Base-by-base conservation (phyloP, 2,329 filamentous ascomycete genomes). In the Colletotrichum scovillei region DNA sequence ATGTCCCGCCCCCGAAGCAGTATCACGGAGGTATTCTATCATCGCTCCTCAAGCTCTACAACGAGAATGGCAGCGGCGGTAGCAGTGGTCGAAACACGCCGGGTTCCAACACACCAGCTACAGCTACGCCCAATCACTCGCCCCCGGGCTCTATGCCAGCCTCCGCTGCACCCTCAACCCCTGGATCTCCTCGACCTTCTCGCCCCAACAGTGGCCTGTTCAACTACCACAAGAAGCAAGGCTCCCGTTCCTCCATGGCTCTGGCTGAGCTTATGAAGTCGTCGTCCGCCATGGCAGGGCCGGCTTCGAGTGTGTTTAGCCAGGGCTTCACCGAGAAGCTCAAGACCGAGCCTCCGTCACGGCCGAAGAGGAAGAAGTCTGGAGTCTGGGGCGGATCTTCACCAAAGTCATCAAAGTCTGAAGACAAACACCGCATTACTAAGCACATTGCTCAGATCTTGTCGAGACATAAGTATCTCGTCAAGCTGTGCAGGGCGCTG, bases 401-500 rank as follows among this genome's bases (percentile, higher is more conserved):
- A 55, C 64, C 66, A 26, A 68, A 59, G 26, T 28, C 69, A 2
- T 42, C 53, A 24, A 75, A 73, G 63, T 14, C 71, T 12, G 74
- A 75, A 8, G 82, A 84, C 26, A 78, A 83, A 73, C 77, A 79
- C 26, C 78, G 84, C 28, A 90, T 91, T 76, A 90, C 88, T 0
- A 83, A 88, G 11, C 89, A 91, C 76, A 92, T 92, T 73, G 90
- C 90, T 5, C 86, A 90, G 74, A 95, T 93, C 19, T 88, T 98
- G 24, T 91, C 92, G 46, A 90, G 95, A 3, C 95, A 98, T 77
- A 90, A 91, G 67, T 98, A 97, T 80, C 88, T 98, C 14, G 88
- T 95, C 67, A 95, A 94, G 80, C 89, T 98, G 52, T 98, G 95
- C 80, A 91, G 92, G 53, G 94, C 94, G 1, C 85, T 98, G 71